A percentile compares a stretch with the other conserved stretches of the same genome.
phyloP scores from a whole-genome alignment of 202 grass and related monocot genomes.

The Carex arenaria region DNA sequence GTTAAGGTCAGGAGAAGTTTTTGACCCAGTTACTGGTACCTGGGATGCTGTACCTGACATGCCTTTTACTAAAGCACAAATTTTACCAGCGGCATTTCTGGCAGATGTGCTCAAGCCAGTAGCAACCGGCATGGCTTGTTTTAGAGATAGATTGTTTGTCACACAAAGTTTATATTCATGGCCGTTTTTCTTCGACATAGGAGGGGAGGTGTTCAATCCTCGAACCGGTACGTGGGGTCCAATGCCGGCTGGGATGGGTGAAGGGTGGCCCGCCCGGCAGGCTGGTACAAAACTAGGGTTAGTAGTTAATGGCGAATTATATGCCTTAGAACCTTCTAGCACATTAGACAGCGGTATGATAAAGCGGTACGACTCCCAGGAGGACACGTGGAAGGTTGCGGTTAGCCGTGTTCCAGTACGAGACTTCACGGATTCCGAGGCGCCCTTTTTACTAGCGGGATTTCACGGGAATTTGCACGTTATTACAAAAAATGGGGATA shows the following conservation, averaged over 20 bases:
- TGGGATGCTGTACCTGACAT: slow-evolving; percentile 77
- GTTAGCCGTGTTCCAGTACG: slow-evolving; percentile 46
- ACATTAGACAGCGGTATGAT: slow-evolving; percentile 67
- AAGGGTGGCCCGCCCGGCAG: slow-evolving; percentile 81
- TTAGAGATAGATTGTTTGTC: slow-evolving; percentile 63
- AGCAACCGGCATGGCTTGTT: slow-evolving; percentile 77
- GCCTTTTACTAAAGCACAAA: slow-evolving; percentile 75
- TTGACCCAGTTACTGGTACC: slow-evolving; percentile 61
- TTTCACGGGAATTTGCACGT: slow-evolving; percentile 67
- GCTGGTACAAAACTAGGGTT: slow-evolving; percentile 74
- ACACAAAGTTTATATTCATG: slow-evolving; percentile 92
- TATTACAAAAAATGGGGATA: slow-evolving; percentile 57
- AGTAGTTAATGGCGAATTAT: slow-evolving; percentile 62
- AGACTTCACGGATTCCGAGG: slow-evolving; percentile 71
- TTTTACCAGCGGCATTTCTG: slow-evolving; percentile 56
- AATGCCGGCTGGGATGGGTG: slow-evolving; percentile 64
- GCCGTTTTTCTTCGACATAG: slow-evolving; percentile 90
- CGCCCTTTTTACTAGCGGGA: slow-evolving; percentile 77
- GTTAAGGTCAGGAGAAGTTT: slow-evolving; percentile 60
- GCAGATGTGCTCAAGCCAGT: slow-evolving; percentile 80
- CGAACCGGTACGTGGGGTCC: slow-evolving; percentile 50
- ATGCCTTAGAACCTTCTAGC: slow-evolving; percentile 71
- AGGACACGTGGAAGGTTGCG: slow-evolving; percentile 60
- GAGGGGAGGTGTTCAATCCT: slow-evolving; percentile 79
- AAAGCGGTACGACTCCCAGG: slow-evolving; percentile 56